Base-by-base conservation (phyloP, 371 early-diverging fungal species). In the Mucor racemosus region DNA sequence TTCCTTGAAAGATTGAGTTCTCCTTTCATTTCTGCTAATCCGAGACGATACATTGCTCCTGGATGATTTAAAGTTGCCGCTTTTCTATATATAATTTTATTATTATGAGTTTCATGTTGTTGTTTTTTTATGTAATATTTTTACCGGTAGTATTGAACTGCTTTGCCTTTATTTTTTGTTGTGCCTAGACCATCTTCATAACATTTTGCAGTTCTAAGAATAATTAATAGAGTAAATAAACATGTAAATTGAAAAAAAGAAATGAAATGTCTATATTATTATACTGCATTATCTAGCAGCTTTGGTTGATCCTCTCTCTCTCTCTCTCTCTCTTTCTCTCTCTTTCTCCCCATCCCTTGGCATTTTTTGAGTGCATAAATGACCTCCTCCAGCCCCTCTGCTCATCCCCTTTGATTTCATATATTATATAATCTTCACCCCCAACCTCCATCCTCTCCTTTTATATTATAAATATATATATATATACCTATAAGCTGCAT, bases 11-110 rank as follows among this genome's bases (percentile, higher is more conserved):
- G 73, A 3, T 84, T 86, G 7, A 93, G 79, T 61, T 90, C 89
- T n/a, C 95, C 94, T 57, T 85, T 86, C 21, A 91, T 80, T 53
- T 91, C 85, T 3, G 90, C 90, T 21, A 88, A 75, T 11, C 91
- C 92, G 13, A 92, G 63, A 58, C 91, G 84, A 76, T 88, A 90
- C 88, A 91, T 88, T 4, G 91, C 88, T 17, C 88, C 90, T 10
- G 90, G 86, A 69, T 91, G 90, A 53, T 81, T 86, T 26, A 89
- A 71, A 17, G 89, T 82, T 1, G 90, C 90, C 15, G 91, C 88
- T 80, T 90, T 89, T 72, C 87, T 87, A 73, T 31, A 31, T 4
- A 19, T 1, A 44, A 5, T 0, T 17, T 26, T 26, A 26, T 26
- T 26, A 26, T 26, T 26, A 8, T 46, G 10, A 46, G 21, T 46